These are phyloP conservation scores for Salix viminalis DNA, from an alignment of 345 rosid species.

Conservation along the genomic window DNA sequence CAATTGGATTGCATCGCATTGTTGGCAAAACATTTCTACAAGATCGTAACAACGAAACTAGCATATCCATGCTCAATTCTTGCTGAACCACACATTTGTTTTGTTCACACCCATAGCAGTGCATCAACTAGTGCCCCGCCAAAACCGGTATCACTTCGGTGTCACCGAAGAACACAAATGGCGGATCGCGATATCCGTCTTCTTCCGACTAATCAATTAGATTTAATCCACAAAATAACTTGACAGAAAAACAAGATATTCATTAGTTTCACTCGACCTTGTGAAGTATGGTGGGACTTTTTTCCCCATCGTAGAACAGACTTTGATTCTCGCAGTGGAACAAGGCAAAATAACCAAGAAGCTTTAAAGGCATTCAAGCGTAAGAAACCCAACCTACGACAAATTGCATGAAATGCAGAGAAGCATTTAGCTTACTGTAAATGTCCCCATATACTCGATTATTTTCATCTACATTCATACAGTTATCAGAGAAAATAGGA, in stretches of 20 bases:
- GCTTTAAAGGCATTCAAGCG: constrained; percentile 58
- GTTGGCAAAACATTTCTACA: constrained; percentile 43
- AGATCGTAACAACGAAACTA: constrained; percentile 57
- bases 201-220: constrained; percentile 24
- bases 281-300: constrained; percentile 32
- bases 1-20: constrained; percentile 17
- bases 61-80: constrained; percentile 69
- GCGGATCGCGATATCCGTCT: constrained; percentile 74
- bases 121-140: constrained; percentile 64
- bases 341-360: constrained; percentile 63
- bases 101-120: constrained; percentile 61
- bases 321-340: constrained; percentile 68
- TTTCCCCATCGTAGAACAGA: constrained; percentile 71
- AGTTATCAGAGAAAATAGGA: background rate
- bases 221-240: background rate
- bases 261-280: constrained; percentile 44
- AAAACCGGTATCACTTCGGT: constrained; percentile 62
- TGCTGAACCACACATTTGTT: constrained; percentile 61
- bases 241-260: background rate
- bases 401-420: background rate
- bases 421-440: background rate
- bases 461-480: background rate
- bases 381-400: constrained; percentile 56
- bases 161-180: constrained; percentile 68
- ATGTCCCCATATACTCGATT: background rate